Percentiles rank a stretch among this genome's conserved stretches.
Conservation (phyloP, 305 asterid species). For the Fraxinus platypoda region DNA sequence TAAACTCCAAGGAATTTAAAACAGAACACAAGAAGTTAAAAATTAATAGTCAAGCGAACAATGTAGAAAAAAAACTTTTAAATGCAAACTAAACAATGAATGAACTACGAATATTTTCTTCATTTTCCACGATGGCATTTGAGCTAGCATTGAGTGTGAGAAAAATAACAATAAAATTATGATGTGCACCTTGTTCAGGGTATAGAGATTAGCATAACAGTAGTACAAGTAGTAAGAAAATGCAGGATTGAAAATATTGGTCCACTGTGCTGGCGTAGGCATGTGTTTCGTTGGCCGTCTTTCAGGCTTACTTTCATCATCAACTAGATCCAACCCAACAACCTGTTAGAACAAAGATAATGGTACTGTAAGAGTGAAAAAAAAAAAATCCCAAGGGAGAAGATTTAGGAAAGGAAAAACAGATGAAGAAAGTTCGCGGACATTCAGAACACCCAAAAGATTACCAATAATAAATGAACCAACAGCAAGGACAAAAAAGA, state of each 20-base stretch:
- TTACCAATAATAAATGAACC: background rate
- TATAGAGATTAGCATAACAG: constrained; percentile 94
- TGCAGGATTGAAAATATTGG: constrained; percentile 88
- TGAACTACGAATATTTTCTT: background rate
- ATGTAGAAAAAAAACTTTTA: background rate
- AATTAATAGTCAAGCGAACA: background rate
- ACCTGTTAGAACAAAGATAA: constrained; percentile 51
- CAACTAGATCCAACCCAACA: constrained; percentile 98
- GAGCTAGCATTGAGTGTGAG: background rate
- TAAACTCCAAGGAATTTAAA: constrained; percentile 1
- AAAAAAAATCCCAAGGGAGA: background rate
- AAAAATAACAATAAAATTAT: background rate
- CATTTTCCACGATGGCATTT: background rate
- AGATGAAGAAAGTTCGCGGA: background rate
- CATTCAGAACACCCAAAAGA: background rate
- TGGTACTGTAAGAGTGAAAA: background rate
- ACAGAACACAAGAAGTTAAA: background rate
- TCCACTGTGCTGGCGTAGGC: constrained; percentile 97
- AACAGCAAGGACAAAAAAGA: background rate
- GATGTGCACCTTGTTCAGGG: constrained; percentile 75
- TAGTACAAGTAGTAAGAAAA: constrained; percentile 90
- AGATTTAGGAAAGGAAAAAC: background rate
- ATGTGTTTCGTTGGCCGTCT: constrained; percentile 98
- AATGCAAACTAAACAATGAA: background rate
- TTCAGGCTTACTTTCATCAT: constrained; percentile 99